Percentiles rank a stretch among this genome's conserved stretches.
Conservation (phyloP, 192 early-diverging fungal species). For the Diversispora eburnea region DNA sequence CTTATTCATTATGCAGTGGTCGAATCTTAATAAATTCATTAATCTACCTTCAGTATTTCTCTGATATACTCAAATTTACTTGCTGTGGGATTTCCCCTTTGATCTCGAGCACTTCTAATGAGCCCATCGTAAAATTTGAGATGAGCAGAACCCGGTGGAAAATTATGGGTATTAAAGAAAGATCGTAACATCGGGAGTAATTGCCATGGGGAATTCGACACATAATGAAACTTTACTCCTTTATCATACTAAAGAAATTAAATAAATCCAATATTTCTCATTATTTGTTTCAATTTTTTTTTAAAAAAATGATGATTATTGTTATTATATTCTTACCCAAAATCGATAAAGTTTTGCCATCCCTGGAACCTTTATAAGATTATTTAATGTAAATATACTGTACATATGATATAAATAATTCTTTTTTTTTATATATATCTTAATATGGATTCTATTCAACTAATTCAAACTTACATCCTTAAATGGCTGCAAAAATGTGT, state of each 20-base stretch:
- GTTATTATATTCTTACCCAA: constrained; percentile 39
- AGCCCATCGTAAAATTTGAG: constrained; percentile 48
- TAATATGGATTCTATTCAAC: neutral
- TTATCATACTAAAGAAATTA: constrained; percentile 22
- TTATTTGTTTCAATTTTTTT: neutral
- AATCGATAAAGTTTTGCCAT: constrained; percentile 73
- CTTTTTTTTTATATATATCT: too few relatives aligned
- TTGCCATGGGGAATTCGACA: constrained; percentile 87
- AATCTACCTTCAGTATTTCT: constrained; percentile 25
- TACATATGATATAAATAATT: too few relatives aligned
- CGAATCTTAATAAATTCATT: neutral
- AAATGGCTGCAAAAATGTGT: constrained; percentile 67
- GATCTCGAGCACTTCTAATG: constrained; percentile 33
- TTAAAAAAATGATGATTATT: neutral
- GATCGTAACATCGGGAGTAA: constrained; percentile 69
- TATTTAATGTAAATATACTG: neutral
- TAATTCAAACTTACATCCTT: constrained; percentile 32
- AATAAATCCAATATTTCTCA: neutral
- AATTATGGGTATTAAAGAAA: constrained; percentile 68
- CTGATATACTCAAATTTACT: constrained; percentile 33
- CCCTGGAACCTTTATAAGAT: constrained; percentile 58
- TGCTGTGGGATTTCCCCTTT: constrained; percentile 29
- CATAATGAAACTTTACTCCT: constrained; percentile 78
- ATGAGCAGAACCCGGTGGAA: constrained; percentile 79
- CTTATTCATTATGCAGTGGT: neutral